These are phyloP conservation scores for Cytospora paraplurivora DNA, from an alignment of 2,329 filamentous ascomycete genomes.

Conservation along the genomic window DNA sequence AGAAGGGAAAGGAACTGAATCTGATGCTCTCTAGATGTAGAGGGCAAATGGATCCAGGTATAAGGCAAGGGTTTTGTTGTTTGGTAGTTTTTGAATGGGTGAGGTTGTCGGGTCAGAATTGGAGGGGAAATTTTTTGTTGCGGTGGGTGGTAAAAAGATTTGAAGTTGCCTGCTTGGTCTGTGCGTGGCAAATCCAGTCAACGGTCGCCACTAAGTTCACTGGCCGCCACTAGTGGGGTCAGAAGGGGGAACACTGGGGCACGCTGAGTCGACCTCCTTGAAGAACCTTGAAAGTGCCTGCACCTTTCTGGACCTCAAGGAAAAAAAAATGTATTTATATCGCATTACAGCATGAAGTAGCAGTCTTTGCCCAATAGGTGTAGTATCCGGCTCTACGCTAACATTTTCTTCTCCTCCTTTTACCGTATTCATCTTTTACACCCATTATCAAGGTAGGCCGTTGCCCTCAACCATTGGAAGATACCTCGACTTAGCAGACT, in stretches of 20 bases:
- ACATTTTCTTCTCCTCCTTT: neutral
- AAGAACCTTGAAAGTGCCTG: neutral
- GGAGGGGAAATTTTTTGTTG: conserved; percentile 24
- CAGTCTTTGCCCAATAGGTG: neutral
- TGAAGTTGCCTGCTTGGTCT: conserved; percentile 20
- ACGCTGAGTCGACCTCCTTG: neutral
- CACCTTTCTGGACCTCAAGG: neutral
- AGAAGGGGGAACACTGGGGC: conserved; percentile 13
- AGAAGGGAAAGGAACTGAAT: conserved; percentile 49
- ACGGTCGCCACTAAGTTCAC: neutral
- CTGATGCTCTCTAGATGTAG: conserved; percentile 50
- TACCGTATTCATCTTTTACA: too few species aligned
- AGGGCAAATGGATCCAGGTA: conserved; percentile 34
- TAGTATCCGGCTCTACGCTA: neutral
- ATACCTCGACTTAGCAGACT: neutral
- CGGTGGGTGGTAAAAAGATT: conserved; percentile 26
- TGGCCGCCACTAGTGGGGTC: neutral
- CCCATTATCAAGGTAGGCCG: neutral
- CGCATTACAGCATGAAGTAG: neutral
- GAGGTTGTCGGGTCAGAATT: conserved; percentile 18
- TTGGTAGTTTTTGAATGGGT: conserved; percentile 19
- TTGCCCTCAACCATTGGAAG: neutral
- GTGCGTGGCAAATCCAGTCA: conserved; percentile 8
- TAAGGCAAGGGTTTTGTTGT: conserved; percentile 20
- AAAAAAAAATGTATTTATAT: neutral